Percentiles rank a stretch among this genome's conserved stretches.
These are phyloP conservation scores for Fonsecaea monophora DNA, from an alignment of 2,329 filamentous ascomycete species.

Conservation along the genomic window DNA sequence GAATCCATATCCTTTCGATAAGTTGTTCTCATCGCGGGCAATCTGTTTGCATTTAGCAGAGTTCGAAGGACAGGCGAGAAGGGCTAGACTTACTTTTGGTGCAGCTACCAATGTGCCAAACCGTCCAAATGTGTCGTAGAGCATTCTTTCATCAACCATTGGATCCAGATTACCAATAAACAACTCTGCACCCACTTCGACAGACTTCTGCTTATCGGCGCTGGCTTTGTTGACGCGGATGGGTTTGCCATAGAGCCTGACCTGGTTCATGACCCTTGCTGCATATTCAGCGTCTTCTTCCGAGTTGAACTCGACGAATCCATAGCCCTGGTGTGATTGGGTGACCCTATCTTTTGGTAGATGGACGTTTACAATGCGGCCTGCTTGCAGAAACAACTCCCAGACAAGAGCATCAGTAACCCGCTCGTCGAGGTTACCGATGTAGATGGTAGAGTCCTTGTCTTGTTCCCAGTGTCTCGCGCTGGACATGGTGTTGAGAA, in stretches of 20 bases:
- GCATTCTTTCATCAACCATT: constrained; percentile 92
- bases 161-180: constrained; percentile 95
- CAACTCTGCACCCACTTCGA: constrained; percentile 94
- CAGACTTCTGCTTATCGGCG: constrained; percentile 91
- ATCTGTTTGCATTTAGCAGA: constrained; percentile 53
- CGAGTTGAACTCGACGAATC: constrained; percentile 97
- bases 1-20: constrained; percentile 95
- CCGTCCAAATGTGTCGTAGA: constrained; percentile 93
- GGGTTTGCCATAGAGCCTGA: constrained; percentile 90
- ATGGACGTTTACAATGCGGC: constrained; percentile 96
- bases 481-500: constrained; percentile 63
- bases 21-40: constrained; percentile 83
- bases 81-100: constrained; percentile 71
- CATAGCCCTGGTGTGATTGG: constrained; percentile 95
- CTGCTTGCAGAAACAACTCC: constrained; percentile 98
- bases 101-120: constrained; percentile 85
- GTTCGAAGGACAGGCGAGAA: constrained; percentile 1
- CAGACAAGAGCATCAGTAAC: constrained; percentile 88
- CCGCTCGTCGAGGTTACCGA: constrained; percentile 97
- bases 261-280: constrained; percentile 93
- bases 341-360: constrained; percentile 98
- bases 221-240: constrained; percentile 94
- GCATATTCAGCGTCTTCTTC: constrained; percentile 97
- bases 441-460: constrained; percentile 97
- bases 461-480: constrained; percentile 93